Evolutionary conservation across 2,329 filamentous ascomycete genomes (phyloP).

Genomic region (Amesomyces nigricolor): DNA sequence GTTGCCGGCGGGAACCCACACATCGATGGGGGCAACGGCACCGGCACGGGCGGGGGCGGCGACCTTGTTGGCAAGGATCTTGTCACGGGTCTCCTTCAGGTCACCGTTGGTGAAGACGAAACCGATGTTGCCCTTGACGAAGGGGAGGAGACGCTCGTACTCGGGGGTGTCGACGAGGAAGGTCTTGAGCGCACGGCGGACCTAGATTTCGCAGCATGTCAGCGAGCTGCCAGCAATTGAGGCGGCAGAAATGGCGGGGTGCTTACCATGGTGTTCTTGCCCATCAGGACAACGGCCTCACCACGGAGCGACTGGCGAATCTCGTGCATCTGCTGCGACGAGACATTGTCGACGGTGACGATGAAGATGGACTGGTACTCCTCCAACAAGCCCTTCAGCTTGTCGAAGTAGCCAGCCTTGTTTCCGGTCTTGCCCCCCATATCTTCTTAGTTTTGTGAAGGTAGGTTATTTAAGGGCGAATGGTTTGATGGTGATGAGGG

Average conservation of each 20-base stretch:
- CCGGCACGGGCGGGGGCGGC: conserved; percentile 96
- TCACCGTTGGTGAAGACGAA: conserved; percentile 99
- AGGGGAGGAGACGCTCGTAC: conserved; percentile 95
- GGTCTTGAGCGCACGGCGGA: conserved; percentile 94
- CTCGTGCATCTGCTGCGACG: conserved; percentile 99
- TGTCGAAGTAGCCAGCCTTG: conserved; percentile 98
- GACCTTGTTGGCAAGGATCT: conserved; percentile 95
- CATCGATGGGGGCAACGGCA: conserved; percentile 88
- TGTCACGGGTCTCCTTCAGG: conserved; percentile 85
- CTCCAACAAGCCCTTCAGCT: conserved; percentile 96
- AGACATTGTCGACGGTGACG: conserved; percentile 98
- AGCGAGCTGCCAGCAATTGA: not conserved
- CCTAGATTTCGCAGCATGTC: conserved; percentile 41
- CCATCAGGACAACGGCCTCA: conserved; percentile 95
- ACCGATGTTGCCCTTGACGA: conserved; percentile 95
- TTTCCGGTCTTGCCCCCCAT: conserved; percentile 96
- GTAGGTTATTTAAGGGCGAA: conserved; percentile 95
- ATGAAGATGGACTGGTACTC: conserved; percentile 98
- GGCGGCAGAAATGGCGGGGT: not conserved
- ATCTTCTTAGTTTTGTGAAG: conserved; percentile 92
- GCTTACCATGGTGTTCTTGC: conserved; percentile 98
- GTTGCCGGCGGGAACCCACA: conserved; percentile 96
- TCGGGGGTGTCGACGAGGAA: conserved; percentile 87
- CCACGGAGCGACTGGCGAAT: conserved; percentile 88
- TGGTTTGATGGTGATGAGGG: conserved; percentile 24